These are phyloP conservation scores for Halocafeteria seosinensis DNA, from an alignment of 108 stramenopile species.

Conservation along the genomic window DNA sequence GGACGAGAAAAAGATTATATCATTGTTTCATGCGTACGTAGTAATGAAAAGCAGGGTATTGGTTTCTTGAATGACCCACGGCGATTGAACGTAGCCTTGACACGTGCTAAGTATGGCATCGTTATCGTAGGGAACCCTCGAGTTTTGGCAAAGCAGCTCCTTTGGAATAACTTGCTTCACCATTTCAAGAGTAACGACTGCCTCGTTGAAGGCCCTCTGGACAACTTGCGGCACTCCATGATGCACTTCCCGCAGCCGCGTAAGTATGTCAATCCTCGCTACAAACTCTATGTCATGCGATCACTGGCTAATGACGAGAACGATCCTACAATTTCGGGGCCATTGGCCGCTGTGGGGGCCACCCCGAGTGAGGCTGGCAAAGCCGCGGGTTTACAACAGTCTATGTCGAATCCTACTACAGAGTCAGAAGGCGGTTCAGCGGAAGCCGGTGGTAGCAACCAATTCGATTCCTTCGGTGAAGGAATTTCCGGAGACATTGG, in stretches of 20 bases:
- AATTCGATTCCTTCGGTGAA: too few species aligned
- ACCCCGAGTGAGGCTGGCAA: too few species aligned
- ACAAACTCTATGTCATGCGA: not conserved
- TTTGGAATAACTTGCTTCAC: slow-evolving; percentile 80
- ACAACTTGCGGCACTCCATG: not conserved
- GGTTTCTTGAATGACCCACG: slow-evolving; percentile 92
- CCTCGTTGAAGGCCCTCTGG: slow-evolving; percentile 44
- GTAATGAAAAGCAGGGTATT: slow-evolving; percentile 87
- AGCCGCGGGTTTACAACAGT: too few species aligned
- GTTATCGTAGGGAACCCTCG: slow-evolving; percentile 82
- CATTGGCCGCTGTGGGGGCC: too few species aligned
- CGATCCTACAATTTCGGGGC: too few species aligned
- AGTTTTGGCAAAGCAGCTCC: slow-evolving; percentile 76
- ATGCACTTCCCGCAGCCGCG: not conserved
- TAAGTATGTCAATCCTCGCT: not conserved
- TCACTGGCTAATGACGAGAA: not conserved
- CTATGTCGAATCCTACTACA: too few species aligned
- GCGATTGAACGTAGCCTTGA: slow-evolving; percentile 92
- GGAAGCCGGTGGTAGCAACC: too few species aligned
- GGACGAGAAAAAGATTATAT: slow-evolving; percentile 97
- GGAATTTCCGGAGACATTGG: too few species aligned
- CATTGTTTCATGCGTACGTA: slow-evolving; percentile 86
- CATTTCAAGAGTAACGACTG: slow-evolving; percentile 76
- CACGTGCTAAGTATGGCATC: slow-evolving; percentile 76
- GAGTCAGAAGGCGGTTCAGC: too few species aligned